These are phyloP conservation scores for Blepharisma stoltei DNA, from an alignment of 73 alveolate genomes.

Conservation along the genomic window DNA sequence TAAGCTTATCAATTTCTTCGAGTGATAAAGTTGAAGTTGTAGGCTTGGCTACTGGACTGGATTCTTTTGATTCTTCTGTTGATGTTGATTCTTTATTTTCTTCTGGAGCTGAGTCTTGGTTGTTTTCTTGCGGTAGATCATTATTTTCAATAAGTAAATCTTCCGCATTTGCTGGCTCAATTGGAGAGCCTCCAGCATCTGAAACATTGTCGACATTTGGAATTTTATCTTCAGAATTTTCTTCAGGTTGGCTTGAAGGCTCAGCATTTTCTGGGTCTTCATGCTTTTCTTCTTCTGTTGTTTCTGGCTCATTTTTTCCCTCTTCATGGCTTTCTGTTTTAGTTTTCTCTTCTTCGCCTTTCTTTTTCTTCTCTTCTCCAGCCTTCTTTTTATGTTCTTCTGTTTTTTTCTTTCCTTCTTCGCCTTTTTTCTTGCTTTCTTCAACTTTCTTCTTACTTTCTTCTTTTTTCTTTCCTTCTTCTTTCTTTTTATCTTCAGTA, in stretches of 20 bases:
- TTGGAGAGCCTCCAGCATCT: background rate
- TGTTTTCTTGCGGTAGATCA: background rate
- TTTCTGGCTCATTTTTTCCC: background rate
- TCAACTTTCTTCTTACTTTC: background rate
- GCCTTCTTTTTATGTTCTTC: conserved; percentile 6
- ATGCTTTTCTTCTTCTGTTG: background rate
- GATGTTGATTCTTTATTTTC: background rate
- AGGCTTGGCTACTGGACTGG: background rate
- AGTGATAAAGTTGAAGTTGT: background rate
- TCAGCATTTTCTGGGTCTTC: conserved; percentile 8
- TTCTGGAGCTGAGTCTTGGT: background rate
- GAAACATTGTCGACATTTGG: background rate
- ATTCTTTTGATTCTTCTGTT: conserved; percentile 14
- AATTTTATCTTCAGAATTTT: background rate
- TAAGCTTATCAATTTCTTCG: background rate
- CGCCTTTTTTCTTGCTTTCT: background rate
- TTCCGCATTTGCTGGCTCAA: background rate
- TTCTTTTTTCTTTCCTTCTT: background rate
- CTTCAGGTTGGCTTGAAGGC: background rate
- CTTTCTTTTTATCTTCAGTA: background rate
- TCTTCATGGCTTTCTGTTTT: background rate
- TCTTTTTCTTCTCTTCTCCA: conserved; percentile 2
- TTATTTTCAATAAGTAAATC: background rate
- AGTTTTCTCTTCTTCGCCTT: background rate
- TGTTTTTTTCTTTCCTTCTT: background rate